These are phyloP conservation scores for Raphanus hybrid DNA, from an alignment of 441 rosid species.

Conservation along the genomic window DNA sequence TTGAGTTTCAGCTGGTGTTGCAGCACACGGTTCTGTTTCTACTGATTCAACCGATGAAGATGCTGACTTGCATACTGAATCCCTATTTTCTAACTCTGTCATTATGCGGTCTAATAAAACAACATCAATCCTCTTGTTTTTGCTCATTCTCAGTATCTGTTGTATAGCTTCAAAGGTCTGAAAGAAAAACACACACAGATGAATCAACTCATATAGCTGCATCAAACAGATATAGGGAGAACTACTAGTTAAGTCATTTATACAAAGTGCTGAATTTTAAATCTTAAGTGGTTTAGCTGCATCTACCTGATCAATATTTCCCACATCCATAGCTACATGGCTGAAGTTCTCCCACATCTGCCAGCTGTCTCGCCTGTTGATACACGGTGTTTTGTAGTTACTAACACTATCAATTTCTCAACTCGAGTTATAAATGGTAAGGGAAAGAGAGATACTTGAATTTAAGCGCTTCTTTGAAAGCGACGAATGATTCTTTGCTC, in stretches of 20 bases:
- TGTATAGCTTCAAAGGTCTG: conserved; percentile 90
- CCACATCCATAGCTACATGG: conserved; percentile 87
- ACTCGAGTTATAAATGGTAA: conserved; percentile 18
- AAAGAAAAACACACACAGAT: background rate
- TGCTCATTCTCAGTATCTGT: conserved; percentile 67
- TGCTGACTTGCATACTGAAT: conserved; percentile 39
- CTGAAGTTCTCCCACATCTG: conserved; percentile 93
- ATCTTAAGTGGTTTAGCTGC: conserved; percentile 23
- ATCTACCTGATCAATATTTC: conserved; percentile 78
- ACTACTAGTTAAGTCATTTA: too few species aligned
- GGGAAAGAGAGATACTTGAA: conserved; percentile 65
- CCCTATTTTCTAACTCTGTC: conserved; percentile 64
- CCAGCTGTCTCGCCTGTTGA: conserved; percentile 67
- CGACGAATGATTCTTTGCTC: conserved; percentile 86
- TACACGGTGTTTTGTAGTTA: background rate
- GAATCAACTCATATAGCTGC: background rate
- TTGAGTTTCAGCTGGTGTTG: conserved; percentile 55
- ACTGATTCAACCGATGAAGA: conserved; percentile 21
- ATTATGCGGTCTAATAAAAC: conserved; percentile 69
- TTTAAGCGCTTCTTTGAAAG: conserved; percentile 95
- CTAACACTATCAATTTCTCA: background rate
- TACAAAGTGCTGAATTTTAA: too few species aligned
- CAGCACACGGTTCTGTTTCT: background rate
- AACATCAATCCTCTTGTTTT: conserved; percentile 63
- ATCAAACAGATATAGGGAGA: too few species aligned